Evolutionary conservation across 345 rosid genomes (phyloP).

Genomic region (Turritis glabra): DNA sequence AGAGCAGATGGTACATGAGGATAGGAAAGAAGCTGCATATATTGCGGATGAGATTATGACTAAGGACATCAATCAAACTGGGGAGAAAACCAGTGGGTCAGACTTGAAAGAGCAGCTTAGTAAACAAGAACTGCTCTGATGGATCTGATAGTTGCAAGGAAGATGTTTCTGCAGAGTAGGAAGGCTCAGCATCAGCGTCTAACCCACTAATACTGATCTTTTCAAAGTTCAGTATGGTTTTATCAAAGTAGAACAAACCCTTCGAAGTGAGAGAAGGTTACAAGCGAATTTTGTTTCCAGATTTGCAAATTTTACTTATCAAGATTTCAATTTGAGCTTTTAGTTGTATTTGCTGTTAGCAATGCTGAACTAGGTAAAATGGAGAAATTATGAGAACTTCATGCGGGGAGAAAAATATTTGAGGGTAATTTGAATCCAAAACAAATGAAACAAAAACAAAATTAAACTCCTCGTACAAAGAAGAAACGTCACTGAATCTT

Average conservation of each 20-base stretch:
- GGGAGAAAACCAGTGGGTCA: constrained; percentile 13
- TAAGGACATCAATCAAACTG: constrained; percentile 26
- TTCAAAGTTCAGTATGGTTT: constrained; percentile 1
- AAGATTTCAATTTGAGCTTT: not conserved
- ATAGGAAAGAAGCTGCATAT: constrained; percentile 35
- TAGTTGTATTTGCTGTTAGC: not conserved
- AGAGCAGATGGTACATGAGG: constrained; percentile 35
- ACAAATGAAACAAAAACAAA: constrained; percentile 2
- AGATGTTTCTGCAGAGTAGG: constrained; percentile 37
- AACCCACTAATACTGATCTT: constrained; percentile 42
- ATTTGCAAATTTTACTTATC: not conserved
- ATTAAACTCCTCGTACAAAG: not conserved
- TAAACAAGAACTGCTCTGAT: constrained; percentile 25
- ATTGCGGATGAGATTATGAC: constrained; percentile 23
- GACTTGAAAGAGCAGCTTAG: constrained; percentile 35
- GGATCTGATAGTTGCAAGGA: constrained; percentile 27
- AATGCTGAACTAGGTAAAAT: not conserved
- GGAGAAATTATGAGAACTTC: not conserved
- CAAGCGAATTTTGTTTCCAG: not conserved
- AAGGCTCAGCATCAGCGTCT: constrained; percentile 23
- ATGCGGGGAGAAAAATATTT: not conserved
- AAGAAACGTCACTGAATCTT: not conserved
- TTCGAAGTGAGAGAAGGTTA: not conserved
- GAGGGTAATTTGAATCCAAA: not conserved
- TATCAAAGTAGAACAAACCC: not conserved